Evolutionary conservation across 1,284 basidiomycete genomes (phyloP), one percentile per base, ranked within the genome.

Genomic region (Sanguinoderma infundibulare): DNA sequence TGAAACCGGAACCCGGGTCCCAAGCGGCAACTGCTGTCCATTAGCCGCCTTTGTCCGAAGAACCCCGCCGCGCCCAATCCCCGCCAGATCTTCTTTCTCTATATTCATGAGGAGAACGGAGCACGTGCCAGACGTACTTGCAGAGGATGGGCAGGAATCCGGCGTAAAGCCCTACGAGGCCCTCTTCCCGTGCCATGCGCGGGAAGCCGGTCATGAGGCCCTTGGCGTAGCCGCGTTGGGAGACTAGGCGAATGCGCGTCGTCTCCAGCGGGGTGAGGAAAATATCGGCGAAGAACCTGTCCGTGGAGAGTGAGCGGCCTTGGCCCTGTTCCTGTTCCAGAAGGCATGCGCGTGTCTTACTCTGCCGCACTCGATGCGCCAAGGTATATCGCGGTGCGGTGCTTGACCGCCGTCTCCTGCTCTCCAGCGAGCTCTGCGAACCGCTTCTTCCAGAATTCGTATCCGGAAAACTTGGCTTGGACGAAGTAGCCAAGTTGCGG

Each of bases 341-440:
- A 34, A 1, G 30, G 52, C 2, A 22, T n/a, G 14, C 15, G 17
- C 8, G 26, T 34, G 5, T 78, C 87, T 68, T 67, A 92, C 90
- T 96, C 94, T 63, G 90, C 94, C 39, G 94, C 81, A 66, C 85
- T 85, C 1, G 95, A 92, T 54, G 91, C 90, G 44, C 89, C 92
- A n/a, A 98, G 84, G 73, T 97, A 97, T 63, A 98, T 96, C 9
- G 89, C 87, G 2, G 93, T 96, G 53, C 95, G 84, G 74, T 97
- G 86, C 72, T 83, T 83, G 57, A 94, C 81, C 2, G 94, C 94
- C 5, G 81, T 83, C 63, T 96, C 92, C 61, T 87, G 81, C 68
- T 89, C 89, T 4, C 95, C 93, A 0, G 86, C 83, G 34, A 87
- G 72, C 53, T 88, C 78, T 5, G 92, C 90, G 30, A 92, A 84